These are phyloP conservation scores for Talaromyces thailandensis DNA, from an alignment of 495 filamentous ascomycete genomes.

Conservation along the genomic window DNA sequence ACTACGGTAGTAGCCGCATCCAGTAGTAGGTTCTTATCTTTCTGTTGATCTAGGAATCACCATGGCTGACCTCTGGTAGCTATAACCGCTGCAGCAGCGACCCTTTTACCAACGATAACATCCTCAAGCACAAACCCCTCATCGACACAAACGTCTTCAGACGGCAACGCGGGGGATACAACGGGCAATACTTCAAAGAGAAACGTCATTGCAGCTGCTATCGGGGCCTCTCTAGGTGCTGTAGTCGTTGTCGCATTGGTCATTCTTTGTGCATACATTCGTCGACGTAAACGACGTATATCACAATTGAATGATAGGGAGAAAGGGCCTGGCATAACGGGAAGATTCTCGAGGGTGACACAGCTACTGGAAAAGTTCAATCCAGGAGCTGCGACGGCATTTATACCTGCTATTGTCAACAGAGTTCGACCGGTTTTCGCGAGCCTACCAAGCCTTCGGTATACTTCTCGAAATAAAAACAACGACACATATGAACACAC, in stretches of 20 bases:
- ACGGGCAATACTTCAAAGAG: neutral
- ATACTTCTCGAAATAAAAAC: neutral
- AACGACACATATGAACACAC: neutral
- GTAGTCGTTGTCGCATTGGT: slow-evolving; percentile 1
- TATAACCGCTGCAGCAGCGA: neutral
- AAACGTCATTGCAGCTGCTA: neutral
- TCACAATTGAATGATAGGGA: neutral
- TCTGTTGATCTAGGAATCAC: neutral
- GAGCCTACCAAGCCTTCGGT: neutral
- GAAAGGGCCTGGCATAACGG: neutral
- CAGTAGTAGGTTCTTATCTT: neutral
- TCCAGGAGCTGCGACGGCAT: neutral
- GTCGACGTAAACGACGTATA: neutral
- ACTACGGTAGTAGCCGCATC: neutral
- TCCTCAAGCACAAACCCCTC: neutral
- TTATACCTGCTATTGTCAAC: neutral
- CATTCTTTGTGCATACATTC: neutral
- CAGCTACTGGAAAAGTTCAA: neutral
- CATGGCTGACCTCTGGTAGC: neutral
- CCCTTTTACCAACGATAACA: neutral
- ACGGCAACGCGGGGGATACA: neutral
- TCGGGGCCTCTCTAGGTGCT: slow-evolving; percentile 2
- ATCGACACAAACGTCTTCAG: neutral
- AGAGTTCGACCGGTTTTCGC: neutral
- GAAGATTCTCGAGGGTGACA: neutral